Percentiles rank a stretch among this genome's conserved stretches.
Conservation (phyloP, 1,139 yeast species). For the Schizosaccharomyces versatilis region DNA sequence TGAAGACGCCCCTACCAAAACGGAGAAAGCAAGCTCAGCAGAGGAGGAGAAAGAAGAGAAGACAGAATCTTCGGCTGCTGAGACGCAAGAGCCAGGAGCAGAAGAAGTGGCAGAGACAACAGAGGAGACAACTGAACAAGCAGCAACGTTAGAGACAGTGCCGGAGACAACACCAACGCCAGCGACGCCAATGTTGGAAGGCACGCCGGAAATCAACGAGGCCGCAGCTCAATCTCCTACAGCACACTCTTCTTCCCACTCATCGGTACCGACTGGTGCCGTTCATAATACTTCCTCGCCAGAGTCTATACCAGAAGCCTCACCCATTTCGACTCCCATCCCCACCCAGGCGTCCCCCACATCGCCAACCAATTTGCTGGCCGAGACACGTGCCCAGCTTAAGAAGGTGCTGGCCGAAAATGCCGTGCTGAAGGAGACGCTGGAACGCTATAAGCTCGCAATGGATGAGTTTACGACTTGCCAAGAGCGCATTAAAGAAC, state of each 20-base stretch:
- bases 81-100: background rate
- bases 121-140: background rate
- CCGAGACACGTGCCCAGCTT: background rate
- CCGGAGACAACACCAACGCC: background rate
- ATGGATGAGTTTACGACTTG: slow-evolving; percentile 1
- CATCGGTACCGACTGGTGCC: background rate
- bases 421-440: background rate
- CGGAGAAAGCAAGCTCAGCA: background rate
- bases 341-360: background rate
- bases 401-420: background rate
- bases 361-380: background rate
- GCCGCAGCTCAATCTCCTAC: too few species aligned
- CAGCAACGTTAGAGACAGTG: background rate
- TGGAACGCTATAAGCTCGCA: background rate
- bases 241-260: background rate
- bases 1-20: too few species aligned
- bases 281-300: background rate
- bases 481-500: background rate
- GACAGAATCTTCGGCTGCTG: background rate
- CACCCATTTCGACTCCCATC: background rate
- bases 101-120: background rate
- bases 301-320: background rate
- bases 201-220: background rate
- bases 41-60: background rate
- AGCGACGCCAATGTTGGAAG: background rate